Evolutionary conservation across 805 yeast species (phyloP), one percentile per base, ranked within the genome.

Genomic region (Nakazawaea siamensis): DNA sequence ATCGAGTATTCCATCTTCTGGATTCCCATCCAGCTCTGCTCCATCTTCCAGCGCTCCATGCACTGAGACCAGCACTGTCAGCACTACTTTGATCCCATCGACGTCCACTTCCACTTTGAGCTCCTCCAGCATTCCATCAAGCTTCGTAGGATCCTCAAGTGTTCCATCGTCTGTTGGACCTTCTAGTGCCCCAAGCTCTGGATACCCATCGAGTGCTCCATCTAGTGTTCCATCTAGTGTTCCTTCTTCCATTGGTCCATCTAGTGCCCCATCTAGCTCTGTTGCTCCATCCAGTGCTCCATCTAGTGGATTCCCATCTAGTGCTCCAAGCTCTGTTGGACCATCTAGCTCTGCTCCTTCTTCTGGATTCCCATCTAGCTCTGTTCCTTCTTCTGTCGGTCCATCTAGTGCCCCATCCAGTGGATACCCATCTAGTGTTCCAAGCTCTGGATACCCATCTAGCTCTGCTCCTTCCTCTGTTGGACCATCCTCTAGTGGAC

Each of bases 241-340:
- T 5, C 9, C 12, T 14, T 30, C 33, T 9, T 4, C 23, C 2
- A 15, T 30, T 9, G 20, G 26, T 32, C 8, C 34, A 24, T 3
- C 9, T 5, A 27, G 47, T 4, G 18, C 39, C 10, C 18, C 40
- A 5, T 29, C 46, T 5, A 31, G 45, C 5, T 35, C 41, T 15
- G 20, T 5, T 12, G 13, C 15, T 15, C 13, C 13, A 7, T 12
- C 12, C 25, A 26, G 42, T 24, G 44, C 46, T 5, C 40, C 48
- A 9, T 16, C 43, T 9, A 33, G 40, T 4, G 9, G 27, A 5
- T 33, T 46, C n/a, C 24, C 26, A 17, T n/a, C 18, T 13, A 15
- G 15, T 30, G 2, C 29, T 21, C 10, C 26, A 13, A 13, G 10
- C 10, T 16, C 42, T 2, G 11, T 38, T 19, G 18, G 31, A 24